Conservation (phyloP, 768 basidiomycete species). For the Lactifluus pinguis region DNA sequence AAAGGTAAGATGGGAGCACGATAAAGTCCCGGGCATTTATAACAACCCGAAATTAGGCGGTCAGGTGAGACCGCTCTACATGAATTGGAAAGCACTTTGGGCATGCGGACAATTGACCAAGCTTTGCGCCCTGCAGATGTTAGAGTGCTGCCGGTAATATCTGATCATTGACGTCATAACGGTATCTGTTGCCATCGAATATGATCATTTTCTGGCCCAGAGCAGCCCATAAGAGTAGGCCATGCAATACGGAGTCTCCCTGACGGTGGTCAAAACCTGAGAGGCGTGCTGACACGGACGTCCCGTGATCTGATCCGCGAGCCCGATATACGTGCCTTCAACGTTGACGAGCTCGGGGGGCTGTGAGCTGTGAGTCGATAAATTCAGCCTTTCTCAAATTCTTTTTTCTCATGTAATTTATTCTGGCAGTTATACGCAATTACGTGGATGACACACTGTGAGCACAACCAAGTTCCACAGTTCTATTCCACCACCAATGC, state of each 20-base stretch:
- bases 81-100: not conserved
- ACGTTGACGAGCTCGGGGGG: not conserved
- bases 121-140: not conserved
- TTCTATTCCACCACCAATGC: constrained; percentile 36
- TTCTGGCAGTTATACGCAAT: not conserved
- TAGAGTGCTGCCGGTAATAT: not conserved
- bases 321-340: too few relatives aligned
- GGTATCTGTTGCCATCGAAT: not conserved
- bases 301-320: not conserved
- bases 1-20: not conserved
- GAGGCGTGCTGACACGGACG: not conserved
- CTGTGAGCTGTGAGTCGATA: not conserved
- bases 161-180: not conserved
- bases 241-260: too few relatives aligned
- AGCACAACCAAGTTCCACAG: not conserved
- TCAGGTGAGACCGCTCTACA: not conserved
- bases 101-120: not conserved
- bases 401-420: not conserved
- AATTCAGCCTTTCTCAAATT: not conserved
- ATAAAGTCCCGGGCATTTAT: not conserved
- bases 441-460: not conserved
- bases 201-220: not conserved
- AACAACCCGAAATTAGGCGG: not conserved
- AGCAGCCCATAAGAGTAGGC: not conserved
- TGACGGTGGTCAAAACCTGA: too few relatives aligned